Base-by-base conservation (phyloP, 345 rosid genomes). In the Eutrema heterophyllum region DNA sequence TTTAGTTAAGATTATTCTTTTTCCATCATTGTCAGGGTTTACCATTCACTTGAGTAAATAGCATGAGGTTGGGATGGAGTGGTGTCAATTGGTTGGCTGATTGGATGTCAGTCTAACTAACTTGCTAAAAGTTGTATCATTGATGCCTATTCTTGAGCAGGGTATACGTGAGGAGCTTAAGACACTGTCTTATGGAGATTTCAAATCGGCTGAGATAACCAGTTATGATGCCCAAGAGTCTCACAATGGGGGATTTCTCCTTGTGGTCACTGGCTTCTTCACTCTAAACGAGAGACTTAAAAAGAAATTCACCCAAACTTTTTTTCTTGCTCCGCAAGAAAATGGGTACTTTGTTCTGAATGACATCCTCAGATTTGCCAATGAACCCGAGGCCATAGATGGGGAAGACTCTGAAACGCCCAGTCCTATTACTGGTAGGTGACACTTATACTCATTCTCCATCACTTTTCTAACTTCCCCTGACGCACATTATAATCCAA, bases 261-360 rank as follows among this genome's bases (percentile, higher is more conserved):
- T 89, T 68, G 86, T 84, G 11, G 96, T 92, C 74, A 86, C 83
- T 57, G 96, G 97, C 48, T 83, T 75, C 78, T 82, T 89, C 80
- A 84, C 78, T 74, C 82, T 80, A 53, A 79, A 70, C 21, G 83
- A 83, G 36, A 66, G 61, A 7, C 21, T 61, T 61, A 78, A 70
- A 48, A 79, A 68, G 77, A 88, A 86, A 54, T 89, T 89, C 78
- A 78, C 84, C 60, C 97, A 89, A 70, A 85, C 79, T 48, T 89
- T 92, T 77, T 89, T 92, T 78, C 78, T 92, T 78, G 92, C 94
- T 24, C 97, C 96, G 38, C 97, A 91, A 82, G 93, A 87, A 64
- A 86, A 70, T 12, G 96, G 97, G 32, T 91, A 85, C 81, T 91
- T 83, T 69, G 96, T 91, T 68, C 73, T 92, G 63, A 92, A 92